phyloP scores from a whole-genome alignment of 495 filamentous ascomycete species.

The Trichoderma orchidacearum region DNA sequence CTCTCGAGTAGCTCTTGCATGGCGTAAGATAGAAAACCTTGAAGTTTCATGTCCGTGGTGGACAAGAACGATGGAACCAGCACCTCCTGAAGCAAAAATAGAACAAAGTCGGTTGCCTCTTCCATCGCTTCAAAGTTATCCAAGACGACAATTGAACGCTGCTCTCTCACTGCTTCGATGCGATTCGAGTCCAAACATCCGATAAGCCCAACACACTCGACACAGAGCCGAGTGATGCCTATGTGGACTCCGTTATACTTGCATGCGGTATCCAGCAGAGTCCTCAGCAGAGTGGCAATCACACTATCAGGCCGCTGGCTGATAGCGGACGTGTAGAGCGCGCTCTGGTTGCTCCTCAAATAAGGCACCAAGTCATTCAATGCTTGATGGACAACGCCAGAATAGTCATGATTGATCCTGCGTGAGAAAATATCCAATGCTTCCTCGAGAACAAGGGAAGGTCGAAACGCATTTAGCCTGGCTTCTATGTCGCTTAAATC shows the following conservation, averaged over 20 bases:
- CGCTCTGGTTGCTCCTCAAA: slow-evolving; percentile 58
- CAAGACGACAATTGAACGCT: slow-evolving; percentile 65
- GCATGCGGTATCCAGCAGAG: slow-evolving; percentile 70
- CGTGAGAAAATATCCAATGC: slow-evolving; percentile 55
- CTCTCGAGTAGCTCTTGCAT: slow-evolving; percentile 85
- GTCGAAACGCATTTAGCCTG: slow-evolving; percentile 49
- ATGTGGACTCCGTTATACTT: slow-evolving; percentile 57
- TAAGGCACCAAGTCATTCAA: slow-evolving; percentile 62
- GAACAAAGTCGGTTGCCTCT: slow-evolving; percentile 75
- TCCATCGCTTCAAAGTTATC: slow-evolving; percentile 69
- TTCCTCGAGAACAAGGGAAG: slow-evolving; percentile 36
- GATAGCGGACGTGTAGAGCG: slow-evolving; percentile 68
- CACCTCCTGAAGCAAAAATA: slow-evolving; percentile 73
- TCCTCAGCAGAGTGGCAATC: slow-evolving; percentile 53
- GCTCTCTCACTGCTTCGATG: slow-evolving; percentile 64
- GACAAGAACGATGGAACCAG: slow-evolving; percentile 85
- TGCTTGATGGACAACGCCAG: slow-evolving; percentile 66
- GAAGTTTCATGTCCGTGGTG: slow-evolving; percentile 68
- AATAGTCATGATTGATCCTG: slow-evolving; percentile 70
- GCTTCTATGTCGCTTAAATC: slow-evolving; percentile 49
- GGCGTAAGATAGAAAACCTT: slow-evolving; percentile 80
- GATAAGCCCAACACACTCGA: slow-evolving; percentile 70
- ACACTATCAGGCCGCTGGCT: slow-evolving; percentile 75
- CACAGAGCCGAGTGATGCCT: slow-evolving; percentile 56
- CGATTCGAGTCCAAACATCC: slow-evolving; percentile 87